Evolutionary conservation across 495 filamentous ascomycete genomes (phyloP).

Genomic region (Talaromyces adpressus): DNA sequence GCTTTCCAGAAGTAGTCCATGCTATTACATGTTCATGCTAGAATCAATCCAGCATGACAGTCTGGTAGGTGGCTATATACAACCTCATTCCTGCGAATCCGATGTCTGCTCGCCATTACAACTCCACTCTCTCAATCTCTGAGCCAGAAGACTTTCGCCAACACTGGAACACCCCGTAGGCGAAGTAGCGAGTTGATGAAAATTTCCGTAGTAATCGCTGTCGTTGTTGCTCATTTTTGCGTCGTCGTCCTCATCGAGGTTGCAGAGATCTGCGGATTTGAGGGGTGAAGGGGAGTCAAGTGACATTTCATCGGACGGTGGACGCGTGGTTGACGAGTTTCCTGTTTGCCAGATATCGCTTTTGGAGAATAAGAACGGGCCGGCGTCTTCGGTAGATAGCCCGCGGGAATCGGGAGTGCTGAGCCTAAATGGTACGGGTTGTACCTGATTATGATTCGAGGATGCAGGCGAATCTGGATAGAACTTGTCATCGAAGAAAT

Average conservation of each 20-base stretch:
- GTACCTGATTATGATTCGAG: neutral
- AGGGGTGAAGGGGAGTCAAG: neutral
- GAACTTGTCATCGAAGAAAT: conserved; percentile 13
- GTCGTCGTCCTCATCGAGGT: neutral
- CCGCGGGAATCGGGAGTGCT: neutral
- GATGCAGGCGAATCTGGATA: neutral
- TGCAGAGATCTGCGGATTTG: neutral
- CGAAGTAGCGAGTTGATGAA: neutral
- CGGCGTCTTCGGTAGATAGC: neutral
- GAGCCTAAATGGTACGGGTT: neutral
- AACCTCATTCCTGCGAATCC: neutral
- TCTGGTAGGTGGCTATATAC: neutral
- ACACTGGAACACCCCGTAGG: neutral
- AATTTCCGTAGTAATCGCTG: neutral
- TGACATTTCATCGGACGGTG: neutral
- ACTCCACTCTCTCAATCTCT: neutral
- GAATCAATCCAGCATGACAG: neutral
- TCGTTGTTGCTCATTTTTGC: neutral
- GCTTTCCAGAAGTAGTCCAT: neutral
- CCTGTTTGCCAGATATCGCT: neutral
- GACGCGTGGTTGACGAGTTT: neutral
- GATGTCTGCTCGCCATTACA: neutral
- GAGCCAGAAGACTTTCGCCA: neutral
- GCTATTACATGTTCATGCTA: neutral
- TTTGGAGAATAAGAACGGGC: neutral